Conservation (phyloP, 805 yeast species). For the Pichia californica region DNA sequence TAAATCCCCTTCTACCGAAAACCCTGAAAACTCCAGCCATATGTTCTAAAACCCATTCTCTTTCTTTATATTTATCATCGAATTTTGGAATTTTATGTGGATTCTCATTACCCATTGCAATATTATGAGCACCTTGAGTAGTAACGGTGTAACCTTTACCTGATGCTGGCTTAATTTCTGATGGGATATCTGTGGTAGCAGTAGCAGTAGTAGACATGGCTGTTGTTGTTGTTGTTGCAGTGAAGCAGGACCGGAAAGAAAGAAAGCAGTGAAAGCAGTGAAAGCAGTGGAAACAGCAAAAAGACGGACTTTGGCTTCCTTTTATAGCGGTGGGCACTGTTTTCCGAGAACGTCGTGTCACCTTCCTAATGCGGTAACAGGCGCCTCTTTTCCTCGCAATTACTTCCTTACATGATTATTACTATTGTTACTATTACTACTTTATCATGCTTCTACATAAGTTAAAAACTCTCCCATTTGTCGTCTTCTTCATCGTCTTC, state of each 20-base stretch:
- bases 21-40: slow-evolving; percentile 83
- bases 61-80: slow-evolving; percentile 39
- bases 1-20: slow-evolving; percentile 70
- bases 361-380: no score
- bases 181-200: slow-evolving; percentile 17
- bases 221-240: slow-evolving; percentile 5
- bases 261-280: no score
- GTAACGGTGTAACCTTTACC: slow-evolving; percentile 36
- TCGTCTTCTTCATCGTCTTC: slow-evolving; percentile 39
- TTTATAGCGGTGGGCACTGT: no score
- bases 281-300: no score
- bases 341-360: no score
- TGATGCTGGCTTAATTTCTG: slow-evolving; percentile 25
- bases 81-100: slow-evolving; percentile 50
- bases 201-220: background rate
- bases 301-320: no score
- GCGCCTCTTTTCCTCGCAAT: no score
- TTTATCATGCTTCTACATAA: background rate
- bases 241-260: no score
- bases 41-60: slow-evolving; percentile 57
- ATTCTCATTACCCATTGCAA: slow-evolving; percentile 46
- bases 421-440: background rate
- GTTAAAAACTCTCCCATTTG: slow-evolving; percentile 62
- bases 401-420: no score
- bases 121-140: slow-evolving; percentile 52